Base-by-base conservation (phyloP, 805 yeast species). In the Spathaspora boniae region DNA sequence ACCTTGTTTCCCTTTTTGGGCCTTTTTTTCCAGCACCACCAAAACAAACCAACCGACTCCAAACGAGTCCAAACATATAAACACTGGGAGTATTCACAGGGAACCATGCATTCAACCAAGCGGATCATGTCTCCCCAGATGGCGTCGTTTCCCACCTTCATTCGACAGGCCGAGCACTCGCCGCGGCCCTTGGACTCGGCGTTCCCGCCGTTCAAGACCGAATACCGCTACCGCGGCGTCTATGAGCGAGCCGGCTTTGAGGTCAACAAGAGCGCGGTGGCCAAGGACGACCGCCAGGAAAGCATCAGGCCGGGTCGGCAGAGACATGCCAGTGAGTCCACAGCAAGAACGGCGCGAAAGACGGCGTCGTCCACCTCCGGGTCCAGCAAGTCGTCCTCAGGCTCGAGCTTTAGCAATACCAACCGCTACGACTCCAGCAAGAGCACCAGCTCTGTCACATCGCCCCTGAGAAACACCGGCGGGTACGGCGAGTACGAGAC, bases 241-340 rank as follows among this genome's bases (percentile, higher is more conserved):
- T 77, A 82, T 56, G 93, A 85, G 53, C 61, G 93, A 45, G 93
- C 93, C 0, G 95, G 95, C 0, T 85, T 85, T 48, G 93, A 84
- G 26, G 65, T 67, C 20, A 50, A 51, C 32, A 42, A 37, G 26
- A n/a, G n/a, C n/a, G n/a, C n/a, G 46, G 42, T n/a, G 41, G 38
- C 14, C 20, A 34, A 23, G 9, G 12, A 12, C 23, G 18, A 25
- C 17, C 31, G 15, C 6, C 15, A 8, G 8, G 19, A 16, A 12
- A 6, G 21, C 21, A 6, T 4, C 14, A 6, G 12, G 5, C 6
- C 6, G 12, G 18, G 12, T 16, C 9, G 14, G 12, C 16, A 16
- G 5, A 30, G 23, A 16, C 15, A 19, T 6, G 16, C 21, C 19
- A 6, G 8, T 7, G 12, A 19, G 5, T 5, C 33, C 15, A 19